phyloP scores from a whole-genome alignment of 331 rosid genomes.

The Acacia concinna region DNA sequence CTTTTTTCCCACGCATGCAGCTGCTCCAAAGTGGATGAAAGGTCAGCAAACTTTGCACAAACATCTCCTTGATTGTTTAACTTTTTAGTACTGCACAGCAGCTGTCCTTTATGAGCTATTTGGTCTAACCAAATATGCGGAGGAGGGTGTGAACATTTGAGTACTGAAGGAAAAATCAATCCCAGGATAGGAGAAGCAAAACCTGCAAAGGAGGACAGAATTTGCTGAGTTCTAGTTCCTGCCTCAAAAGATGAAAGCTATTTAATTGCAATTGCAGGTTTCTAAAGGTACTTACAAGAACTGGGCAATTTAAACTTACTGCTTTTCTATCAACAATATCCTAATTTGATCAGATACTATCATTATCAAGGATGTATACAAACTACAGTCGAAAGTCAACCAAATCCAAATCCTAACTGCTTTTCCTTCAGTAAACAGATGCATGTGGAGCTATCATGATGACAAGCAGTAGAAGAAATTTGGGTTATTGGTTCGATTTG shows the following conservation, averaged over 20 bases:
- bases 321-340: background rate
- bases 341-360: background rate
- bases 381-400: background rate
- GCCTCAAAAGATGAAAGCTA: background rate
- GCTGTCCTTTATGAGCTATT: constrained; percentile 4
- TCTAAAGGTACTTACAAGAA: background rate
- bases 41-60: constrained; percentile 13
- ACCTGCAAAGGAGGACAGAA: constrained; percentile 32
- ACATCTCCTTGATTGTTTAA: constrained; percentile 4
- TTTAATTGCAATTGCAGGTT: background rate
- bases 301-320: background rate
- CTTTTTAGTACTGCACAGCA: constrained; percentile 6
- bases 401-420: background rate
- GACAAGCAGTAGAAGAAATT: background rate
- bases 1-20: constrained; percentile 38
- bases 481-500: background rate
- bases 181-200: constrained; percentile 28
- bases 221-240: background rate
- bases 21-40: constrained; percentile 37
- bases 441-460: background rate
- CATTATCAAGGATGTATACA: background rate
- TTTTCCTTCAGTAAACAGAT: background rate
- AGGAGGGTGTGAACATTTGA: background rate
- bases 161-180: constrained; percentile 14
- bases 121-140: constrained; percentile 4